Evolutionary conservation across 2,329 filamentous ascomycete genomes (phyloP).

Genomic region (Metarhizium rileyi): DNA sequence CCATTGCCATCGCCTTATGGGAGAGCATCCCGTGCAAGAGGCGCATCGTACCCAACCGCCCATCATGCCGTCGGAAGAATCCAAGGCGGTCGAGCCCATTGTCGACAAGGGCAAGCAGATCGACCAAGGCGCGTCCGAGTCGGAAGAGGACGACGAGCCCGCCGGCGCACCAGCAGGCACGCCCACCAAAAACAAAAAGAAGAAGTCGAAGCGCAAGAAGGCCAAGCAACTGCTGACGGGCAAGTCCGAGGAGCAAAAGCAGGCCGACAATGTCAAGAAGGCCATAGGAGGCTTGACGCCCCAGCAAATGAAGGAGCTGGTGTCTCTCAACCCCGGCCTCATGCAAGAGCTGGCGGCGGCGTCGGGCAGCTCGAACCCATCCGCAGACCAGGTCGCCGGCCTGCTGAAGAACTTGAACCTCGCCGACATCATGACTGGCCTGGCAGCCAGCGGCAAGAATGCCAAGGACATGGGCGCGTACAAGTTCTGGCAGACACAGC

Average conservation of each 20-base stretch:
- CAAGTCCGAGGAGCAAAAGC: slow-evolving; percentile 25
- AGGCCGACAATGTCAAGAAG: slow-evolving; percentile 31
- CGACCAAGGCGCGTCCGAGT: slow-evolving; percentile 33
- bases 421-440: slow-evolving; percentile 63
- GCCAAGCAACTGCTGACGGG: slow-evolving; percentile 36
- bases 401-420: slow-evolving; percentile 54
- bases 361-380: slow-evolving; percentile 25
- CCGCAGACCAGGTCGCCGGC: slow-evolving; percentile 35
- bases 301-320: slow-evolving; percentile 54
- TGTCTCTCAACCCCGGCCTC: slow-evolving; percentile 63
- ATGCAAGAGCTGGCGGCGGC: slow-evolving; percentile 43
- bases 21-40: too few species aligned
- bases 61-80: slow-evolving; percentile 46
- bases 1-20: too few species aligned
- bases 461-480: slow-evolving; percentile 94
- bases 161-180: slow-evolving; percentile 6
- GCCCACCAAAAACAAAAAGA: slow-evolving; percentile 23
- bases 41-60: background rate
- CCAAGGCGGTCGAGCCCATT: slow-evolving; percentile 48
- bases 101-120: slow-evolving; percentile 39
- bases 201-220: slow-evolving; percentile 57
- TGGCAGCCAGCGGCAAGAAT: slow-evolving; percentile 74
- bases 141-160: slow-evolving; percentile 34
- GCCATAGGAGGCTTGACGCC: slow-evolving; percentile 44
- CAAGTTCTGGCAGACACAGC: slow-evolving; percentile 98